Evolutionary conservation across 306 rosid species (phyloP), one percentile per base, ranked within the genome.

Genomic region (Astragalus membranaceus): DNA sequence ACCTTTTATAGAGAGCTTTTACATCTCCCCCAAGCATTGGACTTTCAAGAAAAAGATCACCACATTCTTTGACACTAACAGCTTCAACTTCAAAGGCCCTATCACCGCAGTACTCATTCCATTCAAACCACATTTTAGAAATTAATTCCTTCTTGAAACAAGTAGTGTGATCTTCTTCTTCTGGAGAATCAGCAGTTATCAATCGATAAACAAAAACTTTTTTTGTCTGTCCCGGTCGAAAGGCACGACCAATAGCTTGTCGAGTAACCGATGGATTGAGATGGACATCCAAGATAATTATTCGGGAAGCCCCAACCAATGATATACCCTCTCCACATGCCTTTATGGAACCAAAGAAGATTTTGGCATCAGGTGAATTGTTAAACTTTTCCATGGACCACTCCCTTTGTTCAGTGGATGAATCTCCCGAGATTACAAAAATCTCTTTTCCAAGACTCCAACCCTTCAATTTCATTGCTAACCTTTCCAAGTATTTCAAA

Each of bases 311-410:
- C 50, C 99, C 99, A 54, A 94, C 97, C 74, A 91, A 66, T 12
- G 99, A 94, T 51, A 94, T 94, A 8, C 99, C 99, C 78, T 94
- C 99, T 20, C 99, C 99, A 46, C 99, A 94, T 1, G 99, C 99
- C 84, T 94, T 94, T 56, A 94, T 94, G 3, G 99, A 94, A 71
- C 99, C 99, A 79, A 94, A 90, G 79, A 94, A 91, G 36, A 94
- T 84, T 81, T 73, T 85, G 5, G 99, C 97, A 49, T 83, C 80
- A 7, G 91, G 74, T 0, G 97, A 85, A 55, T 77, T 87, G 74
- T 91, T 94, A 51, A 94, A 91, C n/a, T 51, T 87, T 12, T 94
- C 89, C 99, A 91, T 88, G 6, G 96, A 75, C 83, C 65, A 83
- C 58, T 91, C 97, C 33, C 99, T 76, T 0, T 91, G 85, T 49